These are phyloP conservation scores for Leptographium lundbergii DNA, from an alignment of 2,329 filamentous ascomycete genomes.

Conservation along the genomic window DNA sequence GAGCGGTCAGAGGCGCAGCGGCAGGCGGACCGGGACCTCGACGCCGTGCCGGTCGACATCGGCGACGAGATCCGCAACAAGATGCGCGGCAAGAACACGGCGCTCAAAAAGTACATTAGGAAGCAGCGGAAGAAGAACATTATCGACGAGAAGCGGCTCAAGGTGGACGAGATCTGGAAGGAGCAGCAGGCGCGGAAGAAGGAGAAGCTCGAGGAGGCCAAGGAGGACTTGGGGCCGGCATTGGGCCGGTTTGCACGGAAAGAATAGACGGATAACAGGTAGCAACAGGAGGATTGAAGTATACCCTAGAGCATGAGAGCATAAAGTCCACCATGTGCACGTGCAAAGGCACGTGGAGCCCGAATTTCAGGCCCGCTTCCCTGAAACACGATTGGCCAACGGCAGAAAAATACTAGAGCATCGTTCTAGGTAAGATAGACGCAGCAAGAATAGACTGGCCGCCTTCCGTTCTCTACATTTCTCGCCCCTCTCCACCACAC, in stretches of 20 bases:
- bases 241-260: conserved; percentile 74
- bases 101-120: conserved; percentile 72
- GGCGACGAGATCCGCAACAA: conserved; percentile 58
- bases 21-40: conserved; percentile 65
- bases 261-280: conserved; percentile 24
- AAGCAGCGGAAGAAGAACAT: conserved; percentile 91
- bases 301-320: neutral
- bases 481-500: neutral
- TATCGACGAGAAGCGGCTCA: conserved; percentile 86
- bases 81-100: conserved; percentile 69
- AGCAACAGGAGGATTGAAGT: no score
- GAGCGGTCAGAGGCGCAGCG: conserved; percentile 66
- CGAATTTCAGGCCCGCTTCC: neutral
- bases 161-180: conserved; percentile 71
- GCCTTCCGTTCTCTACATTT: neutral
- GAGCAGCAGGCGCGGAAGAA: conserved; percentile 56
- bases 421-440: no score
- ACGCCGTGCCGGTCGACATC: conserved; percentile 47
- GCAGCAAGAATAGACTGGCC: neutral
- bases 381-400: no score
- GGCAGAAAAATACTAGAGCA: no score
- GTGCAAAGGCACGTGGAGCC: neutral
- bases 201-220: conserved; percentile 47
- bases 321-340: neutral
- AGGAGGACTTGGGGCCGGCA: conserved; percentile 71